Percentiles rank a stretch among this genome's conserved stretches.
Conservation (phyloP, 2,329 filamentous ascomycete species). For the Pyrenophora graminea region DNA sequence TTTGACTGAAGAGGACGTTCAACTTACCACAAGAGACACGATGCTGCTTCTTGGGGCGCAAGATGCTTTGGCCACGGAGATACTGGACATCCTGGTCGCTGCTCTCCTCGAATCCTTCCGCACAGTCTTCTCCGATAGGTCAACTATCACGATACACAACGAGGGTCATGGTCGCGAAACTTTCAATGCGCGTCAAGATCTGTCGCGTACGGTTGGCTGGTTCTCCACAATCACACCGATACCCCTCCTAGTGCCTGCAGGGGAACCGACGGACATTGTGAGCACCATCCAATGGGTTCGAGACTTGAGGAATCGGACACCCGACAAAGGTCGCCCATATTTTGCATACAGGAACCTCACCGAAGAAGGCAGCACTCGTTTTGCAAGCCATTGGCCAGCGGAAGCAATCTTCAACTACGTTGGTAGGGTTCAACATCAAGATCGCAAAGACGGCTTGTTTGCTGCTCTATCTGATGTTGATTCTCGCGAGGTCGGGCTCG, state of each 20-base stretch:
- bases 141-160: conserved; percentile 51
- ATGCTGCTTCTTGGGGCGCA: conserved; percentile 41
- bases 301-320: conserved; percentile 35
- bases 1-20: conserved; percentile 35
- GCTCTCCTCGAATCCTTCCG: conserved; percentile 50
- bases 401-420: conserved; percentile 43
- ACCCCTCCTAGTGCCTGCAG: conserved; percentile 26
- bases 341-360: conserved; percentile 36
- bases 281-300: conserved; percentile 42
- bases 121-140: conserved; percentile 48
- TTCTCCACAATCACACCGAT: conserved; percentile 51
- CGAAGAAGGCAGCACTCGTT: conserved; percentile 30
- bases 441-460: conserved; percentile 36
- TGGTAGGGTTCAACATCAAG: conserved; percentile 37
- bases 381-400: conserved; percentile 39
- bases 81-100: conserved; percentile 44
- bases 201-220: conserved; percentile 57
- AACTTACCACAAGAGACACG: conserved; percentile 38
- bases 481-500: conserved; percentile 30
- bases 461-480: conserved; percentile 26
- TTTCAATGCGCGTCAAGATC: conserved; percentile 52
- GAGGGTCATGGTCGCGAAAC: conserved; percentile 56
- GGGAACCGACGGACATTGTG: conserved; percentile 36
- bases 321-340: conserved; percentile 40
- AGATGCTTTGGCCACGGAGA: conserved; percentile 42